Evolutionary conservation across 352 stramenopile genomes (phyloP), one percentile per base, ranked within the genome.

Genomic region (Phytophthora palmivora): DNA sequence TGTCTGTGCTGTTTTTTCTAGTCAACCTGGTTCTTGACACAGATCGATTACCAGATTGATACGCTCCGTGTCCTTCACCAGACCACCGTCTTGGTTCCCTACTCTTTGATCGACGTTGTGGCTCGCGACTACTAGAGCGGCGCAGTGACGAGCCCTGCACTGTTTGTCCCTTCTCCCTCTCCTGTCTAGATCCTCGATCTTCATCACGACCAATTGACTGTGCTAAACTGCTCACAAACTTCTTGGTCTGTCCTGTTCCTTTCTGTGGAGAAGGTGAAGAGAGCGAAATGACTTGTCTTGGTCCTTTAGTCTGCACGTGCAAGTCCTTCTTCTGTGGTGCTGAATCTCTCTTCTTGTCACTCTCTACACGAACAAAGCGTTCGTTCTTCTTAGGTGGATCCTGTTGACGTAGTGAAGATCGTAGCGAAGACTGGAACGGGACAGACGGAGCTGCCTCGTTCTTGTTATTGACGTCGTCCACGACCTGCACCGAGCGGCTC

Each of bases 1-100:
- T 87, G 42, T 88, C 78, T 14, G 66, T 66, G 57, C 78, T 88
- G 58, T 82, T 82, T 63, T 88, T 88, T 24, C 78, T 67, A 2
- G 57, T 67, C 32, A 79, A 44, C 8, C 47, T 70, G 8, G 58
- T 66, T 45, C 60, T 67, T 18, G 73, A 65, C 26, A 68, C 42
- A 1, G 67, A 78, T 11, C 58, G 65, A 15, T 50, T 62, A 7
- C 70, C 57, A 18, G 58, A 51, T 30, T 68, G 74, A 58, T 70
- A 58, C 16, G 56, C 55, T 1, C 24, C 50, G 2, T 70, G 54
- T 19, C 36, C 42, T 37, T 70, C 58, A 10, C 21, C 46, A 32
- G 52, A 18, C 34, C 49, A 60, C 11, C 49, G 60, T 47, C 50
- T 53, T 7, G 58, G 34, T 26, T 63, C 45, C 26, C 44, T 36